Base-by-base conservation (phyloP, 2,329 filamentous ascomycete species). In the Thielaviopsis musarum region DNA sequence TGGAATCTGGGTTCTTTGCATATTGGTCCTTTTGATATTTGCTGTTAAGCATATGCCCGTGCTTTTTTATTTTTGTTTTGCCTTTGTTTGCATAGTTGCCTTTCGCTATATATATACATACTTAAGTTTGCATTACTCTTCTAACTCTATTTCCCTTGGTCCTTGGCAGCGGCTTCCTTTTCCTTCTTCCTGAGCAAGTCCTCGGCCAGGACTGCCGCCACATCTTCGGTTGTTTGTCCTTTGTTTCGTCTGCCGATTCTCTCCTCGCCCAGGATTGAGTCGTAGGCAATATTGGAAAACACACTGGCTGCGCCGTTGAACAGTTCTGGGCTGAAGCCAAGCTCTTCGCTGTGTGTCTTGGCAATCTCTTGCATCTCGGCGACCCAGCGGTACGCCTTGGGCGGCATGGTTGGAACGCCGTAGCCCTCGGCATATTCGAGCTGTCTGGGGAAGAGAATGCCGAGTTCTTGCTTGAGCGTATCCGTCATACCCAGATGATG, bases 331-430 rank as follows among this genome's bases (percentile, higher is more conserved):
- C 70, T 70, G 67, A 85, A 87, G 0, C 83, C 84, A 0, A 82
- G 84, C 58, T 85, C 82, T 51, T 79, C 77, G 7, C 21, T 49
- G 6, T 88, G 83, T 3, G 83, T 86, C 60, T 77, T 72, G 3
- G 78, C 80, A 66, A 91, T 88, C 74, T 90, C 82, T 65, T 83
- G 77, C 86, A 91, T 89, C 73, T 90, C 86, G 38, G 76, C 74
- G 0, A 88, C 82, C 85, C 86, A 91, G 12, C 87, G 74, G 68
- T 89, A 89, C 19, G 87, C 86, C 71, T 90, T 91, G 7, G 82
- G 80, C 24, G 84, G 76, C 78, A 89, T 86, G 15, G 69, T 72
- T 3, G 77, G 72, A 9, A 87, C 71, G 1, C 76, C 72, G 34
- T 67, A 72, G 65, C n/a, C 28, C 19, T 80, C 75, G 0, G 75